These are phyloP conservation scores for Gautieria morchelliformis DNA, from an alignment of 768 basidiomycete species.

Conservation along the genomic window DNA sequence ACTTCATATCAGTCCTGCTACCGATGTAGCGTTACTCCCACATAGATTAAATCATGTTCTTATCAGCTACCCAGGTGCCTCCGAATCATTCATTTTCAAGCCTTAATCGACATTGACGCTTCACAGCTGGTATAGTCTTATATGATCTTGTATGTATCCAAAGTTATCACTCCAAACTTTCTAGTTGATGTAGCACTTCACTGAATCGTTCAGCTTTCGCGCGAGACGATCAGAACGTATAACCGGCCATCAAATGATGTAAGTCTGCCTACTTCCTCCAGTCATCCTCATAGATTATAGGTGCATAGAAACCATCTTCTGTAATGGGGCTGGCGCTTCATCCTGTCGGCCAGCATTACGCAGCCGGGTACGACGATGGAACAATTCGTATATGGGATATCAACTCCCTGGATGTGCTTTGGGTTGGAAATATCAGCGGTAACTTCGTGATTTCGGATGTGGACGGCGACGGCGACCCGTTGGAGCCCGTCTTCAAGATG, in stretches of 20 bases:
- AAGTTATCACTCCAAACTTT: background rate
- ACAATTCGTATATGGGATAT: background rate
- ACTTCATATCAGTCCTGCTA: background rate
- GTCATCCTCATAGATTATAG: background rate
- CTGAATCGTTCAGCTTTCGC: background rate
- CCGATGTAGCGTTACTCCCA: background rate
- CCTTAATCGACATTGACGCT: no score
- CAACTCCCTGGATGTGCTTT: background rate
- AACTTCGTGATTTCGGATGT: background rate
- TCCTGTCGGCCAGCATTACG: background rate
- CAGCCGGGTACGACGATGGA: background rate
- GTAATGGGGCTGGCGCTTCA: background rate
- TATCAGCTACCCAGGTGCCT: background rate
- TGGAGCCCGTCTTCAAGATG: conserved; percentile 85
- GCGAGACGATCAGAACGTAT: background rate
- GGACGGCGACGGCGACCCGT: conserved; percentile 8
- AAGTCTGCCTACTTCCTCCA: background rate
- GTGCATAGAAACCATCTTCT: background rate
- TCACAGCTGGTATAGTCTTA: background rate
- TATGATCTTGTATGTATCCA: background rate
- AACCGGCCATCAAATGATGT: background rate
- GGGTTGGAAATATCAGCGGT: background rate
- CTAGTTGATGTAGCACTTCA: background rate
- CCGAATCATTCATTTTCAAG: background rate
- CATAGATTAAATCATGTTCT: background rate